These are phyloP conservation scores for Nemophila menziesii DNA, from an alignment of 257 asterid genomes.

Conservation along the genomic window DNA sequence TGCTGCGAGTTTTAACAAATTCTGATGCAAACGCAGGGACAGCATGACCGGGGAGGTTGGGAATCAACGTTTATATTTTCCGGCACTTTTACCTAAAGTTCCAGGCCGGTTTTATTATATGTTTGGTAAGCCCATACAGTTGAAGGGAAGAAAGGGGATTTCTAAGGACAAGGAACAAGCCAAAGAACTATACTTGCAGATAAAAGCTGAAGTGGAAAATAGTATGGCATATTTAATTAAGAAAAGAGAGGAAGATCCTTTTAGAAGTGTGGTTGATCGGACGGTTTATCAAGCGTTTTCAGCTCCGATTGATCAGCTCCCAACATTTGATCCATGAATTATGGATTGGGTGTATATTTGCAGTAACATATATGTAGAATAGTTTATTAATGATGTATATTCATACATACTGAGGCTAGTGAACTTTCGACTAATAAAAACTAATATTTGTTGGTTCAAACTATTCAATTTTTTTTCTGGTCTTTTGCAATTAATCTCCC, in stretches of 20 bases:
- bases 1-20: neutral
- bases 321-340: slow-evolving; percentile 34
- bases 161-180: slow-evolving; percentile 49
- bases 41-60: slow-evolving; percentile 49
- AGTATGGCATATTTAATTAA: slow-evolving; percentile 47
- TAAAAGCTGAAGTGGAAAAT: slow-evolving; percentile 44
- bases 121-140: slow-evolving; percentile 64
- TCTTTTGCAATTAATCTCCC: too few relatives aligned
- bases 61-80: slow-evolving; percentile 37
- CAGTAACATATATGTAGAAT: neutral
- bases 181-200: slow-evolving; percentile 38
- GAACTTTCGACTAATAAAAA: too few relatives aligned
- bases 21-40: slow-evolving; percentile 24
- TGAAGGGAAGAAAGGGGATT: slow-evolving; percentile 43
- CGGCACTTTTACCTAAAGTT: slow-evolving; percentile 50
- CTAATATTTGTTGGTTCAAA: neutral
- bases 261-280: slow-evolving; percentile 43
- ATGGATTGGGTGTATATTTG: neutral
- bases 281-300: slow-evolving; percentile 28
- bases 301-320: slow-evolving; percentile 35
- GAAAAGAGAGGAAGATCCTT: slow-evolving; percentile 68
- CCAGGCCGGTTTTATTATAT: slow-evolving; percentile 69
- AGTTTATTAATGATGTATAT: neutral
- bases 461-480: too few relatives aligned
- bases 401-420: neutral